These are phyloP conservation scores for Hyphopichia khmerensis DNA, from an alignment of 1,139 yeast genomes.

Conservation along the genomic window DNA sequence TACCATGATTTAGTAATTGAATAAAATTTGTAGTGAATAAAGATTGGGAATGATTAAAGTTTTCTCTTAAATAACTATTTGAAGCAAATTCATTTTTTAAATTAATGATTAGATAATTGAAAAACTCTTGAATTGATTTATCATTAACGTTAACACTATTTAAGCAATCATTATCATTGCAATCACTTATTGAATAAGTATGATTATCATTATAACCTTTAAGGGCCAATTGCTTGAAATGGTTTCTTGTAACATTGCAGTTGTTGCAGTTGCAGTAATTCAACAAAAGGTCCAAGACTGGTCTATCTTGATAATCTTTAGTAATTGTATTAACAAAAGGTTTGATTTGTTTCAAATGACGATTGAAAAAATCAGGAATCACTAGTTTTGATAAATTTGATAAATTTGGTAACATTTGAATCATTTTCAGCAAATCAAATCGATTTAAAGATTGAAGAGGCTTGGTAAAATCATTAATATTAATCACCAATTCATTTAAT, in stretches of 20 bases:
- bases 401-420: slow-evolving; percentile 8
- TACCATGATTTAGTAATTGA: slow-evolving; percentile 8
- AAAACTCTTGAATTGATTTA: slow-evolving; percentile 16
- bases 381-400: slow-evolving; percentile 13
- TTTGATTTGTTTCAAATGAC: slow-evolving; percentile 19
- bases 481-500: slow-evolving; percentile 17
- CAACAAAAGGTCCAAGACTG: slow-evolving; percentile 15
- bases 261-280: slow-evolving; percentile 20
- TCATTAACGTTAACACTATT: background rate
- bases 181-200: slow-evolving; percentile 2
- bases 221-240: slow-evolving; percentile 15
- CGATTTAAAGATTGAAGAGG: slow-evolving; percentile 2
- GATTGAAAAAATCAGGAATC: slow-evolving; percentile 27
- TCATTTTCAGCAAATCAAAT: slow-evolving; percentile 6
- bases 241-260: slow-evolving; percentile 15
- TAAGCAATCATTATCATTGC: too few species aligned
- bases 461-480: slow-evolving; percentile 21
- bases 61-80: background rate
- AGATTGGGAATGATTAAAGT: slow-evolving; percentile 18
- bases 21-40: slow-evolving; percentile 8
- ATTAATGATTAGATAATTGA: slow-evolving; percentile 17
- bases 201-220: slow-evolving; percentile 17
- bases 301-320: background rate
- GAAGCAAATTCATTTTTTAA: slow-evolving; percentile 18
- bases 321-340: slow-evolving; percentile 2